Evolutionary conservation across 495 filamentous ascomycete species (phyloP).

Genomic region (Podospora pseudopauciseta): DNA sequence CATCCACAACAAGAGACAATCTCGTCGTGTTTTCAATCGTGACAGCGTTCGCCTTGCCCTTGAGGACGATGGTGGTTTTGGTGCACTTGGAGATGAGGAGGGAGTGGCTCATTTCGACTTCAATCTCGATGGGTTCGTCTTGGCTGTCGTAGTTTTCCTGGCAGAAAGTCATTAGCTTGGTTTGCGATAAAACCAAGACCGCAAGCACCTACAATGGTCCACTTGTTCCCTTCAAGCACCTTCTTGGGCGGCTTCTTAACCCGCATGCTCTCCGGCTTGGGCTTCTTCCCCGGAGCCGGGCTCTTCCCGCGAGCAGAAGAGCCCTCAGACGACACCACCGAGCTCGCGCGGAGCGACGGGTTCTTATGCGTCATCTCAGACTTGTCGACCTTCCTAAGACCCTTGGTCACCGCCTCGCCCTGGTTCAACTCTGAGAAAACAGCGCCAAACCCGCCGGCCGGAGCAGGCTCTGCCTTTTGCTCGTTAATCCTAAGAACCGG

Average conservation of each 20-base stretch:
- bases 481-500: conserved; percentile 49
- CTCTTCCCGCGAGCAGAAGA: conserved; percentile 65
- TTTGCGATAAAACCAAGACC: no score
- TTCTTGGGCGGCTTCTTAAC: conserved; percentile 88
- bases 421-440: conserved; percentile 90
- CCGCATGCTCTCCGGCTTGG: conserved; percentile 92
- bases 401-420: conserved; percentile 77
- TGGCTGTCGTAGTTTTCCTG: conserved; percentile 88
- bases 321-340: conserved; percentile 62
- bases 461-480: conserved; percentile 30
- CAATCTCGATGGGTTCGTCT: conserved; percentile 65
- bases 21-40: conserved; percentile 84
- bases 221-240: conserved; percentile 92
- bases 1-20: conserved; percentile 82
- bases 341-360: conserved; percentile 74
- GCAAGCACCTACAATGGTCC: conserved; percentile 62
- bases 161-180: no score
- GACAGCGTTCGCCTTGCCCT: conserved; percentile 91
- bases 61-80: conserved; percentile 83
- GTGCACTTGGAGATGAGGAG: conserved; percentile 88
- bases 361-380: conserved; percentile 99
- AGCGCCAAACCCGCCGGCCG: conserved; percentile 61
- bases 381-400: conserved; percentile 87
- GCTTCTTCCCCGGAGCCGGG: conserved; percentile 81
- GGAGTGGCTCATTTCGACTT: conserved; percentile 77